A percentile compares a stretch with the other conserved stretches of the same genome.
These are phyloP conservation scores for Suillus clintonianus DNA, from an alignment of 768 basidiomycete species.

Conservation along the genomic window DNA sequence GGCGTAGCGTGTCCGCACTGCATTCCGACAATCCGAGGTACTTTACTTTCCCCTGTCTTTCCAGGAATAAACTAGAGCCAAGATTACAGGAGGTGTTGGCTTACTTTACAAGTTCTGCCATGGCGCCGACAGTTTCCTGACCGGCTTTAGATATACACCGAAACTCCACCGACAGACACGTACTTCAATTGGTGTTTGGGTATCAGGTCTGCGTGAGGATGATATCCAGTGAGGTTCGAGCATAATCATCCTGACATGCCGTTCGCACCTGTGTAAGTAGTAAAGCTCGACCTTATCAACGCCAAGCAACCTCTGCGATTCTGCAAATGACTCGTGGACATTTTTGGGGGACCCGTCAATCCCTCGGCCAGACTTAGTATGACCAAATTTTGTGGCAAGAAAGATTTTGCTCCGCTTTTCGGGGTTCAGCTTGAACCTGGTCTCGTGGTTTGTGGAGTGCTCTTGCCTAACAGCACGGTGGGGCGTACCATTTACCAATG, in stretches of 20 bases:
- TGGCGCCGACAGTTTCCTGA: conserved; percentile 45
- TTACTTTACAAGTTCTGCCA: conserved; percentile 56
- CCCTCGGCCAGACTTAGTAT: conserved; percentile 12
- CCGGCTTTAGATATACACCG: neutral
- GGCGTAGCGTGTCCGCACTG: conserved; percentile 46
- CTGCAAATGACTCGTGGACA: conserved; percentile 37
- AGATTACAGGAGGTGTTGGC: neutral
- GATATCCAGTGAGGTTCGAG: neutral
- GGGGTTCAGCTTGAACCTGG: conserved; percentile 44
- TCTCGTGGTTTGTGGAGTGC: neutral
- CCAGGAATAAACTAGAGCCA: conserved; percentile 22
- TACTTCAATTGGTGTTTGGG: conserved; percentile 48
- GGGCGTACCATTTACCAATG: conserved; percentile 43
- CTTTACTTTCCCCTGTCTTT: conserved; percentile 47
- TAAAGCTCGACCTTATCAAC: conserved; percentile 47
- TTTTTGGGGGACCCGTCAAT: conserved; percentile 43
- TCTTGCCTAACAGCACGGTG: neutral
- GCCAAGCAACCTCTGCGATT: conserved; percentile 43
- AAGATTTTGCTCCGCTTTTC: conserved; percentile 54
- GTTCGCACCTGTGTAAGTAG: conserved; percentile 43
- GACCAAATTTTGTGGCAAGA: conserved; percentile 60
- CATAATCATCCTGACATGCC: neutral
- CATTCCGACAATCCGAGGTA: conserved; percentile 57
- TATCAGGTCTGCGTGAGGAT: conserved; percentile 36
- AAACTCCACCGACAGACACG: conserved; percentile 4